Evolutionary conservation across 2,329 filamentous ascomycete species (phyloP).

Genomic region (Cercospora zeae-maydis): DNA sequence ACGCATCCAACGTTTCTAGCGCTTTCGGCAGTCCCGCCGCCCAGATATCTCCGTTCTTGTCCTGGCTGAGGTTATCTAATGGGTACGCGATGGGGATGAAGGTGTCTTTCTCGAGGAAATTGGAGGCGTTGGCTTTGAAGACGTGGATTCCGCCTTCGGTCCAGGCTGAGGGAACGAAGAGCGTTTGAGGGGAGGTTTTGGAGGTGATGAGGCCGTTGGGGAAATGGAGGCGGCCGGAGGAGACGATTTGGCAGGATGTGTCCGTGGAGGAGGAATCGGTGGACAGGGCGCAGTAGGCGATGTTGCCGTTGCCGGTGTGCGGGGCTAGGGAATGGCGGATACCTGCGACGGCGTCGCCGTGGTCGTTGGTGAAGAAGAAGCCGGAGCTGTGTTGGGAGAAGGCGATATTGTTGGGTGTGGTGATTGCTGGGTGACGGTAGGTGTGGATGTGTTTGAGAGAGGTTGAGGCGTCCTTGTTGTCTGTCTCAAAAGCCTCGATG

Average conservation of each 20-base stretch:
- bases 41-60: constrained; percentile 23
- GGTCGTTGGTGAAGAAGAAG: constrained; percentile 28
- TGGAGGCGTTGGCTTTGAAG: constrained; percentile 11
- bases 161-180: constrained; percentile 23
- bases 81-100: constrained; percentile 18
- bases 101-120: constrained; percentile 10
- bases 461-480: constrained; percentile 5
- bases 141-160: constrained; percentile 20
- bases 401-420: constrained; percentile 26
- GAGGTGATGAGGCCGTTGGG: constrained; percentile 23
- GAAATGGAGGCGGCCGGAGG: constrained; percentile 15
- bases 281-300: constrained; percentile 17
- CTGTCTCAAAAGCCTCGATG: constrained; percentile 22
- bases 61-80: constrained; percentile 25
- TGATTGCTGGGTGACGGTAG: constrained; percentile 18
- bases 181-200: constrained; percentile 3
- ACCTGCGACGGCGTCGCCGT: constrained; percentile 22
- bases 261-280: background rate
- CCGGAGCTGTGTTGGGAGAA: constrained; percentile 6
- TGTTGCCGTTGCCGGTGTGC: constrained; percentile 19
- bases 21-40: constrained; percentile 20
- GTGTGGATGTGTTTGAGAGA: constrained; percentile 14
- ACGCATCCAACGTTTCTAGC: constrained; percentile 9
- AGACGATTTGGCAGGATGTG: constrained; percentile 3
- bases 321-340: constrained; percentile 18